Evolutionary conservation across 345 rosid genomes (phyloP).

Genomic region (Euphorbia peplus): DNA sequence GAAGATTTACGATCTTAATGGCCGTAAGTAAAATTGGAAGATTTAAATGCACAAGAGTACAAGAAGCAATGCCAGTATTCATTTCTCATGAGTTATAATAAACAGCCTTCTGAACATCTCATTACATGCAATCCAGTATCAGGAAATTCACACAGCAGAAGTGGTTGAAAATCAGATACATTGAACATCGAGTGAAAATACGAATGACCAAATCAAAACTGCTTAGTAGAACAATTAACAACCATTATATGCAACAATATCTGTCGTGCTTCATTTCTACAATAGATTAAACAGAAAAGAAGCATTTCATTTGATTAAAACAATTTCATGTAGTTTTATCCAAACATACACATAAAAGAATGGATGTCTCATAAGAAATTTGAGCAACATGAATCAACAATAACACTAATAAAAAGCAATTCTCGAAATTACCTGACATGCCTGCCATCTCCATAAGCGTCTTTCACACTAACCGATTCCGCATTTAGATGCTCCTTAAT

Average conservation of each 20-base stretch:
- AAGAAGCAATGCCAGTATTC: neutral
- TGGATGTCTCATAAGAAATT: neutral
- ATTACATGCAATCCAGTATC: neutral
- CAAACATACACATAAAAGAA: neutral
- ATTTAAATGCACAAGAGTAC: neutral
- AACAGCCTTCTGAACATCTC: neutral
- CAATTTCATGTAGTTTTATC: neutral
- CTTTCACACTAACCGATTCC: conserved; percentile 73
- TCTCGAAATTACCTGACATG: conserved; percentile 62
- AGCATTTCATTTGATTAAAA: neutral
- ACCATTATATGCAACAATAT: neutral
- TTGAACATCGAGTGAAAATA: neutral
- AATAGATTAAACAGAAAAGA: neutral
- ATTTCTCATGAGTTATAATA: neutral
- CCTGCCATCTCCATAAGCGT: conserved; percentile 94
- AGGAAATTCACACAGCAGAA: neutral
- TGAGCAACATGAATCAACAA: too few species aligned
- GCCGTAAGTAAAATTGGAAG: neutral
- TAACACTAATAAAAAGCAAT: too few species aligned
- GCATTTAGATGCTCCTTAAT: conserved; percentile 77
- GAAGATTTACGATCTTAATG: neutral
- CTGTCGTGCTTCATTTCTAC: neutral
- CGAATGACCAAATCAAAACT: neutral
- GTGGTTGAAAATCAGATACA: neutral
- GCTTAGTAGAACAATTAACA: neutral